These are phyloP conservation scores for Daphne laureola DNA, from an alignment of 441 rosid genomes.

Conservation along the genomic window DNA sequence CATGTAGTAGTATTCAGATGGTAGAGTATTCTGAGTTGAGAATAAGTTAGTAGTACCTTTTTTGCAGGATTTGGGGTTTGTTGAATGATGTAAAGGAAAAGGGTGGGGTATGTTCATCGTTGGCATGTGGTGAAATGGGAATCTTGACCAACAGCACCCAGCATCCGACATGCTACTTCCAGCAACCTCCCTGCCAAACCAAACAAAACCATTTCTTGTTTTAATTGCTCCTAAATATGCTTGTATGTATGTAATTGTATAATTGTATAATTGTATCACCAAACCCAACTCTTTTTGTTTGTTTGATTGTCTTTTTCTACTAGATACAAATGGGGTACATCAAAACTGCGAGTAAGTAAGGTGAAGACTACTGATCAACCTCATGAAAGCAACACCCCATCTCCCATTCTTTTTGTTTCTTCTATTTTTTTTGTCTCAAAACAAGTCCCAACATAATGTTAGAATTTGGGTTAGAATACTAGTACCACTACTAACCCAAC, in stretches of 20 bases:
- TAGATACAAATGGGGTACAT: background rate
- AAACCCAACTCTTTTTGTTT: no score
- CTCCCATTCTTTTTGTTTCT: background rate
- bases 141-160: slow-evolving; percentile 43
- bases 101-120: slow-evolving; percentile 10
- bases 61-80: slow-evolving; percentile 12
- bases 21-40: no score
- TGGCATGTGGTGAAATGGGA: slow-evolving; percentile 34
- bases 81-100: background rate
- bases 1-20: no score
- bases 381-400: slow-evolving; percentile 14
- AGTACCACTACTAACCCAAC: slow-evolving; percentile 1
- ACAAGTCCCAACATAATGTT: no score
- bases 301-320: background rate
- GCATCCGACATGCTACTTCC: slow-evolving; percentile 51
- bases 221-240: no score
- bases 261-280: no score
- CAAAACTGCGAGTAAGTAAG: no score
- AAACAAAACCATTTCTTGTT: background rate
- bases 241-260: no score
- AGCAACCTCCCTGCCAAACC: slow-evolving; percentile 45
- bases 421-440: no score
- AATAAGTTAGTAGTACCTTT: slow-evolving; percentile 13
- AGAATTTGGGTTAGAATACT: background rate
- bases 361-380: slow-evolving; percentile 16